Conservation (phyloP, 345 rosid genomes). For the Dovyalis caffra region DNA sequence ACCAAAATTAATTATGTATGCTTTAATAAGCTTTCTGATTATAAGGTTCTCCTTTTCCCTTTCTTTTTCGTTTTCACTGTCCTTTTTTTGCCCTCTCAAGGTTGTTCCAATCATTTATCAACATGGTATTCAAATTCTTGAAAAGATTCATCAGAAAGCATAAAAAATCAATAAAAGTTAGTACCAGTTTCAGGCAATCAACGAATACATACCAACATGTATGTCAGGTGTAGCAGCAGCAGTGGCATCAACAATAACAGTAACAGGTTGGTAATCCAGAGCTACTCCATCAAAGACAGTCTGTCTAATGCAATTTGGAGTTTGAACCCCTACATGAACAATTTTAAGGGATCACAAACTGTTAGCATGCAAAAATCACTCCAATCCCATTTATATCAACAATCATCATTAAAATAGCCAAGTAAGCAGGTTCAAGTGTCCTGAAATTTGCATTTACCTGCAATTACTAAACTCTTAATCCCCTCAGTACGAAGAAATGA, state of each 20-base stretch:
- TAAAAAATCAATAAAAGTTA: neutral
- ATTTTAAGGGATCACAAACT: neutral
- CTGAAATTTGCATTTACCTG: constrained; percentile 43
- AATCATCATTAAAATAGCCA: neutral
- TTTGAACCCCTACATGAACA: constrained; percentile 61
- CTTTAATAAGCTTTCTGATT: neutral
- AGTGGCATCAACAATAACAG: constrained; percentile 73
- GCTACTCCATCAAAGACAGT: constrained; percentile 88
- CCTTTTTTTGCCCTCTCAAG: neutral
- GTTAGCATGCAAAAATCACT: neutral
- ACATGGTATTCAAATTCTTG: neutral
- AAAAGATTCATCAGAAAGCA: neutral
- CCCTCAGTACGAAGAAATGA: constrained; percentile 57
- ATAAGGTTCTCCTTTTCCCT: neutral
- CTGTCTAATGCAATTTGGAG: constrained; percentile 85
- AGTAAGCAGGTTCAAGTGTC: neutral
- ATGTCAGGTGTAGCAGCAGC: constrained; percentile 85
- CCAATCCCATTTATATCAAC: neutral
- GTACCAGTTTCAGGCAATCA: neutral
- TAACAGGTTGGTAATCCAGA: constrained; percentile 53
- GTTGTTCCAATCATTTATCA: neutral
- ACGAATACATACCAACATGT: constrained; percentile 49
- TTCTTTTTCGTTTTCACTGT: too few relatives aligned
- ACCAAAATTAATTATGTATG: too few relatives aligned
- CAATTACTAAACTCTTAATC: constrained; percentile 49